These are phyloP conservation scores for Eucalyptus tenuipes DNA, from an alignment of 345 rosid genomes.

Conservation along the genomic window DNA sequence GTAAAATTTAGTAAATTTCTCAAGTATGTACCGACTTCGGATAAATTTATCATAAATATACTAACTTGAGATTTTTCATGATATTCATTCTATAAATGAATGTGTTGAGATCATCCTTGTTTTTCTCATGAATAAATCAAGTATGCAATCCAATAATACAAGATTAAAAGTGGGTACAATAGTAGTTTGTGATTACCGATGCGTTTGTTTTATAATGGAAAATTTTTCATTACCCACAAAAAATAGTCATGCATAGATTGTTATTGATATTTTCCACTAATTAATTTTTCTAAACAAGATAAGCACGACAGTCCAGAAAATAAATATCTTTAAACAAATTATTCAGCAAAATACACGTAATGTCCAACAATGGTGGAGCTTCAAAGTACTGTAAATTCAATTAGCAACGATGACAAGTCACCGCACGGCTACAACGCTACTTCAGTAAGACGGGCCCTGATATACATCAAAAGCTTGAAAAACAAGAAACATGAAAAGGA, in stretches of 20 bases:
- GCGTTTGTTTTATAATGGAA: background rate
- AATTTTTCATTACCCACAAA: no score
- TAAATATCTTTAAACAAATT: background rate
- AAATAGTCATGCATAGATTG: no score
- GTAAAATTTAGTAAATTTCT: no score
- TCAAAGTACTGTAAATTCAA: background rate
- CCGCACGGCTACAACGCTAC: background rate
- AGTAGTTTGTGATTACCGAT: background rate
- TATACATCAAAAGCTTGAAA: background rate
- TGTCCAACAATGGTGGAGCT: background rate
- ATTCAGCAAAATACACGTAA: background rate
- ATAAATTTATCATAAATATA: no score
- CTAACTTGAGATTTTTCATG: accelerated
- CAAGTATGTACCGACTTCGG: no score
- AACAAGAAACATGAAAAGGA: background rate
- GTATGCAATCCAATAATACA: background rate
- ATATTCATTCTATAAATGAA: background rate
- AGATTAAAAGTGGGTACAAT: background rate
- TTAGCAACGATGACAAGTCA: background rate
- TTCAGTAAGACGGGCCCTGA: background rate
- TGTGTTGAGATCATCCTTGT: background rate
- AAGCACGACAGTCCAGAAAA: background rate
- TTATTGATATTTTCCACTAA: no score
- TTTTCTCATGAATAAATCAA: background rate
- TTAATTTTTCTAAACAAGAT: background rate